phyloP scores from a whole-genome alignment of 371 early-diverging fungal species.

The Mucor velutinosus region DNA sequence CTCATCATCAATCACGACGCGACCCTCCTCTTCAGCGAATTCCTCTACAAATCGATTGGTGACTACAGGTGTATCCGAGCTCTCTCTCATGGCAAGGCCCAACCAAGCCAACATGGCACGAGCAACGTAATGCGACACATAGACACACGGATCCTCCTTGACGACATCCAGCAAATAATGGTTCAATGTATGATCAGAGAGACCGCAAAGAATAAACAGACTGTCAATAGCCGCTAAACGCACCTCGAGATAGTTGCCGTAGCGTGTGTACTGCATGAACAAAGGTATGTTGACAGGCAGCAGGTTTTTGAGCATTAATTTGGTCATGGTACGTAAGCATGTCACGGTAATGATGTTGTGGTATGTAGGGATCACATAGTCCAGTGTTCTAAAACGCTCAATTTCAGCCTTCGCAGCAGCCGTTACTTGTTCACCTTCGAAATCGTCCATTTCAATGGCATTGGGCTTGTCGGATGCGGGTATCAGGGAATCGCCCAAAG shows the following conservation, averaged over 20 bases:
- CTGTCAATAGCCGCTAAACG: conserved; percentile 70
- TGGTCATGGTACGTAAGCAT: conserved; percentile 60
- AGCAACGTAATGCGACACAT: conserved; percentile 55
- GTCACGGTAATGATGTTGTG: conserved; percentile 83
- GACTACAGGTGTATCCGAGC: neutral
- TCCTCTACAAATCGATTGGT: conserved; percentile 36
- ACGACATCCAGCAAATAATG: conserved; percentile 61
- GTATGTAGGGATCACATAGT: conserved; percentile 83
- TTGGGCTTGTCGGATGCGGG: conserved; percentile 42
- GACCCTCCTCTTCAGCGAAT: conserved; percentile 55
- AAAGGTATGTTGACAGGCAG: conserved; percentile 66
- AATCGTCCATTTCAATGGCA: conserved; percentile 27
- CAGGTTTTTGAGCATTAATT: conserved; percentile 63
- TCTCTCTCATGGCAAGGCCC: conserved; percentile 52
- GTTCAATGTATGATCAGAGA: conserved; percentile 45
- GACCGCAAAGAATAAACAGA: conserved; percentile 63
- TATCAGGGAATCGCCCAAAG: conserved; percentile 72
- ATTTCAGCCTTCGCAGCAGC: conserved; percentile 71
- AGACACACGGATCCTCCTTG: conserved; percentile 59
- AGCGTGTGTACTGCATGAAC: conserved; percentile 66
- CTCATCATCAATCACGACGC: conserved; percentile 39
- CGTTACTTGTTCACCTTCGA: conserved; percentile 56
- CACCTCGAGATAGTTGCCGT: conserved; percentile 67
- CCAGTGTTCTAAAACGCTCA: conserved; percentile 78
- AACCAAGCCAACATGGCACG: conserved; percentile 52